These are phyloP conservation scores for Mrakia gelida DNA, from an alignment of 768 basidiomycete genomes.

Conservation along the genomic window DNA sequence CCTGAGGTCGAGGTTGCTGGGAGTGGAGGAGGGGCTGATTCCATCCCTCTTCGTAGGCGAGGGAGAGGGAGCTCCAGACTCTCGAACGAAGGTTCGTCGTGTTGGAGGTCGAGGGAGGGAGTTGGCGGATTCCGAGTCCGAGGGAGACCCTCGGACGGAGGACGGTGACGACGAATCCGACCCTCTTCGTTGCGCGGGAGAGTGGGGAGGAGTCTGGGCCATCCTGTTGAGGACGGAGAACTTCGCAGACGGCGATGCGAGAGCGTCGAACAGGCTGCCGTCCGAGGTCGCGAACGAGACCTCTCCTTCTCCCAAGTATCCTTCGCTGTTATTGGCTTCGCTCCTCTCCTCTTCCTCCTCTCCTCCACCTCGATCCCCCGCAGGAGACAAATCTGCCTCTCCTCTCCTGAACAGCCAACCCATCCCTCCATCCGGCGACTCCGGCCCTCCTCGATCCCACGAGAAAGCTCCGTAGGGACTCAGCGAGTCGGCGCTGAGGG, in stretches of 20 bases:
- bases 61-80: slow-evolving; percentile 6
- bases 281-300: too few relatives aligned
- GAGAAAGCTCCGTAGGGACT: not conserved
- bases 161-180: not conserved
- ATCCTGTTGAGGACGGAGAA: not conserved
- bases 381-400: not conserved
- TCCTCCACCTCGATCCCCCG: not conserved
- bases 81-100: not conserved
- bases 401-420: not conserved
- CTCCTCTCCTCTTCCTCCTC: not conserved
- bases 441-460: not conserved
- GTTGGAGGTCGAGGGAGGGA: not conserved
- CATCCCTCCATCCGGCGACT: not conserved
- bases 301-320: not conserved
- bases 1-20: not conserved
- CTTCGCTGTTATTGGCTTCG: not conserved
- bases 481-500: not conserved
- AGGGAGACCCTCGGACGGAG: not conserved
- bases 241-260: not conserved
- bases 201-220: not conserved
- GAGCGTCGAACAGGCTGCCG: not conserved
- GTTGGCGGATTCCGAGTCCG: not conserved
- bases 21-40: not conserved
- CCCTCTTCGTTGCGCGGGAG: not conserved
- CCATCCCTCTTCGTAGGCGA: not conserved